Percentiles rank a stretch among this genome's conserved stretches.
Conservation (phyloP, 345 rosid species). For the Euphorbia tirucalli region DNA sequence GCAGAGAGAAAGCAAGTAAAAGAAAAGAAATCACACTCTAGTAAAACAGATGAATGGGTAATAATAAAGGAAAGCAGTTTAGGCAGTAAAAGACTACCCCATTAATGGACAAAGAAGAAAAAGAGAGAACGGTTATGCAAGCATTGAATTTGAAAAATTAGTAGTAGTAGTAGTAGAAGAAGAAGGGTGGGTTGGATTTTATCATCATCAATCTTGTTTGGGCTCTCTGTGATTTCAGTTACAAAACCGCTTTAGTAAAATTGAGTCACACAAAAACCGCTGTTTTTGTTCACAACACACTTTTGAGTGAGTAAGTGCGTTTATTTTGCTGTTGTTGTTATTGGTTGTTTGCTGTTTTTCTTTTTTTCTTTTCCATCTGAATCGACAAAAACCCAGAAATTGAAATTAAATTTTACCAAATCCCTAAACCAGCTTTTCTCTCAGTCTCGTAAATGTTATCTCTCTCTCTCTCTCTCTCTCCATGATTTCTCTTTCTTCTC, state of each 20-base stretch:
- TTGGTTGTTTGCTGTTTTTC: too few relatives aligned
- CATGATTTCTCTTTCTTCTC: slow-evolving; percentile 16
- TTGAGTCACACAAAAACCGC: slow-evolving; percentile 26
- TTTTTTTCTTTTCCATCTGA: background rate
- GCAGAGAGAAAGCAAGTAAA: background rate
- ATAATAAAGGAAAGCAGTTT: background rate
- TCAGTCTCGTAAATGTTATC: slow-evolving; percentile 5
- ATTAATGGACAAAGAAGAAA: slow-evolving; percentile 35
- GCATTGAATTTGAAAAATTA: slow-evolving; percentile 14
- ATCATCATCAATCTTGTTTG: background rate
- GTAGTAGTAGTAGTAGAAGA: background rate
- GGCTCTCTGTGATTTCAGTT: slow-evolving; percentile 28
- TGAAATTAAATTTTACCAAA: slow-evolving; percentile 22
- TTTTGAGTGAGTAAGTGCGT: slow-evolving; percentile 6
- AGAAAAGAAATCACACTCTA: background rate
- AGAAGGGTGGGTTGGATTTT: background rate
- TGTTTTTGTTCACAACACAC: slow-evolving; percentile 18
- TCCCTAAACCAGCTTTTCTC: slow-evolving; percentile 33
- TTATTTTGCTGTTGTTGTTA: slow-evolving; percentile 12
- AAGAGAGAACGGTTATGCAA: slow-evolving; percentile 30
- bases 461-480: slow-evolving; percentile 1
- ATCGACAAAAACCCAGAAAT: slow-evolving; percentile 9
- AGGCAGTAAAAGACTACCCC: slow-evolving; percentile 40
- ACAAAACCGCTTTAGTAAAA: slow-evolving; percentile 29
- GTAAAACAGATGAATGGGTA: background rate